A percentile compares a stretch with the other conserved stretches of the same genome.
phyloP scores from a whole-genome alignment of 331 rosid genomes.

The Quercus phellos region DNA sequence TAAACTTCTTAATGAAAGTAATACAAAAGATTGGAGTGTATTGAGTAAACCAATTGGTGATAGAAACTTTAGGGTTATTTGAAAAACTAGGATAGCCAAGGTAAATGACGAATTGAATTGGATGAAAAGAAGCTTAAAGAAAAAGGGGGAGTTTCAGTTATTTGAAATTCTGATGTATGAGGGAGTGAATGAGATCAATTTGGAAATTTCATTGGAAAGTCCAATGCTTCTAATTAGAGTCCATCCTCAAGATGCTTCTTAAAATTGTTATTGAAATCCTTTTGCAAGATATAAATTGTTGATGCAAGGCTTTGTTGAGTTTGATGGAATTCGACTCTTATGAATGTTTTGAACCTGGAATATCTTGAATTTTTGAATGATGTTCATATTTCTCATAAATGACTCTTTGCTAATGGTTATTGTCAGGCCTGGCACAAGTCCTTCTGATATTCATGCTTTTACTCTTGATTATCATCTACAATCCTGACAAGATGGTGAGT shows the following conservation, averaged over 20 bases:
- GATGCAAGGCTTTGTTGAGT: neutral
- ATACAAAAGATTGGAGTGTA: no score
- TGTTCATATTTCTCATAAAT: conserved; percentile 13
- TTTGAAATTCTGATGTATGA: neutral
- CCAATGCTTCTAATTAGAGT: neutral
- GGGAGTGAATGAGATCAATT: neutral
- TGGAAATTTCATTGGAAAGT: neutral
- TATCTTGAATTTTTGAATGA: neutral
- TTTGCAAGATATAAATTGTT: neutral
- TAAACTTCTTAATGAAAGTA: no score
- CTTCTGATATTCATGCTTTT: conserved; percentile 87
- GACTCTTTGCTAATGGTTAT: conserved; percentile 26
- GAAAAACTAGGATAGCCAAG: no score
- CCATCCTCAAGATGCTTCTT: neutral
- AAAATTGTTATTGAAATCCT: neutral
- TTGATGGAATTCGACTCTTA: neutral
- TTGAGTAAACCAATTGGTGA: no score
- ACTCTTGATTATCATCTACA: conserved; percentile 75
- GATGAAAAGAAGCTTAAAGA: neutral
- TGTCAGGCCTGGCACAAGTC: conserved; percentile 90
- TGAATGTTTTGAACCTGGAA: conserved; percentile 5
- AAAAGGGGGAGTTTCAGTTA: neutral
- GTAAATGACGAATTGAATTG: no score
- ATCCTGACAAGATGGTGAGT: conserved; percentile 53
- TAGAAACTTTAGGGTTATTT: no score